Base-by-base conservation (phyloP, 179 eudicot species). In the Vitellaria paradoxa region DNA sequence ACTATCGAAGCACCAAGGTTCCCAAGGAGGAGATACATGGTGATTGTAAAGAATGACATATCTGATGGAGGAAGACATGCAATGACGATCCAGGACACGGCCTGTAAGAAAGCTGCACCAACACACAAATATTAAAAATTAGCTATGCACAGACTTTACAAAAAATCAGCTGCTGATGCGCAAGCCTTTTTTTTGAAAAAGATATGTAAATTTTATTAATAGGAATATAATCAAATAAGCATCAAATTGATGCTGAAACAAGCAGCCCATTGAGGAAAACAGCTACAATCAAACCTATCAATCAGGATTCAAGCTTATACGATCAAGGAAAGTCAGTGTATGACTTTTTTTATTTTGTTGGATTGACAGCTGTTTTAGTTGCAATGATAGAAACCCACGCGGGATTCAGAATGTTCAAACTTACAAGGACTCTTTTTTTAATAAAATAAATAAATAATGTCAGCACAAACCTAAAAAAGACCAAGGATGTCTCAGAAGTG, bases 1-100 rank as follows among this genome's bases (percentile, higher is more conserved):
- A 85, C 90, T 73, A 96, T 69, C 11, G 98, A 91, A 49, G 98
- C 98, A 46, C 99, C 99, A 65, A 96, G 82, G 80, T 96, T 96
- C 12, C 98, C 86, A 20, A 96, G 86, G 40, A 93, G 96, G 71
- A 96, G 98, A 86, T 83, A 96, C 37, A 91, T 52, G n/a, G 93
- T 88, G 61, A 96, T 72, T 46, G 83, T 83, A 65, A 82, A 84
- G 79, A 96, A 81, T 65, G 98, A 93, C 70, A 87, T 83, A 76
- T 89, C 80, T n/a, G 92, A 83, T 12, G 89, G 81, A 5, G 96
- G 83, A 77, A 85, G 82, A 60, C 83, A 69, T 1, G 97, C 97
- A 26, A 91, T 79, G 9, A 90, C 79, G 60, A 96, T 64, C 99
- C 98, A 96, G 72, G 99, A 93, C 50, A 90, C 49, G 24, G 93